Evolutionary conservation across 2,329 filamentous ascomycete species (phyloP).

Genomic region (Stemphylium beticola): DNA sequence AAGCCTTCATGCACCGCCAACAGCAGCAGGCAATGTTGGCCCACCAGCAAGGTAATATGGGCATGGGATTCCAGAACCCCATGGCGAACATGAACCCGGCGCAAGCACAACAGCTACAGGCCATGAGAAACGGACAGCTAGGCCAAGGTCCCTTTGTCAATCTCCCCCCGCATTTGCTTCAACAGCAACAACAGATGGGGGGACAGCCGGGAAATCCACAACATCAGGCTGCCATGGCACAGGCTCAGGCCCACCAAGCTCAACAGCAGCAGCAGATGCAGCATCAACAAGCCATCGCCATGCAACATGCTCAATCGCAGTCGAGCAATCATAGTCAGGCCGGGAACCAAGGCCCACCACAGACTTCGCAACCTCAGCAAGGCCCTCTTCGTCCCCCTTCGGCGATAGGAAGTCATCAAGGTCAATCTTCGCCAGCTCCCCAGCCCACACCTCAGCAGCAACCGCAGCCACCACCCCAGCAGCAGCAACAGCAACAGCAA

Average conservation of each 20-base stretch:
- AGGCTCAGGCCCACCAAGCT: constrained; percentile 53
- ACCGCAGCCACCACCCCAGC: constrained; percentile 49
- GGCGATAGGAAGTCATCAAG: constrained; percentile 47
- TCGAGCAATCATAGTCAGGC: constrained; percentile 56
- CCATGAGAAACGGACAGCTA: constrained; percentile 33
- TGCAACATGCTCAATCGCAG: constrained; percentile 58
- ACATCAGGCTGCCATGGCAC: constrained; percentile 52
- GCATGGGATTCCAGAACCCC: constrained; percentile 61
- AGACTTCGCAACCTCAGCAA: constrained; percentile 44
- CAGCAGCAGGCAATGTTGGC: constrained; percentile 62
- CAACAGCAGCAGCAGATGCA: constrained; percentile 52
- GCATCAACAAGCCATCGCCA: constrained; percentile 47
- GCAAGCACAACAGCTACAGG: constrained; percentile 39
- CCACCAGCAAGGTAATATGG: constrained; percentile 62
- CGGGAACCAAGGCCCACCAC: constrained; percentile 47
- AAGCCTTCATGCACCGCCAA: constrained; percentile 55
- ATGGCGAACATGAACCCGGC: constrained; percentile 58
- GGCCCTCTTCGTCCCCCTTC: constrained; percentile 49
- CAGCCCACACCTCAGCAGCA: constrained; percentile 47
- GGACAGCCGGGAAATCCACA: constrained; percentile 47
- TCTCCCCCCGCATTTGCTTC: constrained; percentile 49
- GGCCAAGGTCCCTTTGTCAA: constrained; percentile 32
- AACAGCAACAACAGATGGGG: constrained; percentile 55
- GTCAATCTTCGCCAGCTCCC: constrained; percentile 48
- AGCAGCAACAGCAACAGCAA: constrained; percentile 49